Conservation (phyloP, 371 early-diverging fungal genomes). For the Rhizomucor pusillus region DNA sequence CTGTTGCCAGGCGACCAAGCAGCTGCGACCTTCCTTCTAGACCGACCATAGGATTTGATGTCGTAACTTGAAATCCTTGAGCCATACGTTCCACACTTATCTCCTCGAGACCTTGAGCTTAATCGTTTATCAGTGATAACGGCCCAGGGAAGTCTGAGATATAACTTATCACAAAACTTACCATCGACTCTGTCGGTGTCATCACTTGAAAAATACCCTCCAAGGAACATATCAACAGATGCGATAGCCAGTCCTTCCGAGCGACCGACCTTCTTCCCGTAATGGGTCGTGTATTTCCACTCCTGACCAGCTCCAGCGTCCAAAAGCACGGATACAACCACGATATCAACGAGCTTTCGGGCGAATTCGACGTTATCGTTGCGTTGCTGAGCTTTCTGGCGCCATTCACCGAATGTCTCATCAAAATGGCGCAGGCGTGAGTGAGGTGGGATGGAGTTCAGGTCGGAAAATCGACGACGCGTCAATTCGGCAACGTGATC, state of each 20-base stretch:
- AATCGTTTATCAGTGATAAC: not conserved
- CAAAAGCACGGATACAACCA: constrained; percentile 86
- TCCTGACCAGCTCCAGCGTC: constrained; percentile 91
- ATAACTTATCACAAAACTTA: constrained; percentile 20
- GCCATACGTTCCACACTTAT: constrained; percentile 62
- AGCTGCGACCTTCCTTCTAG: constrained; percentile 75
- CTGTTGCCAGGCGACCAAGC: constrained; percentile 66
- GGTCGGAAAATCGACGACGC: constrained; percentile 64
- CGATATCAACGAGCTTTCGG: constrained; percentile 78
- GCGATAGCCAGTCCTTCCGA: constrained; percentile 92
- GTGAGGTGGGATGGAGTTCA: constrained; percentile 78
- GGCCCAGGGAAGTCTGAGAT: not conserved
- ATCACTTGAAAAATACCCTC: constrained; percentile 72
- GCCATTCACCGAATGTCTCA: constrained; percentile 49
- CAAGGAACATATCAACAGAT: constrained; percentile 81
- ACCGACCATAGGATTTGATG: constrained; percentile 80
- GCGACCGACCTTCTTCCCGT: constrained; percentile 49
- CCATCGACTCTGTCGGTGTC: constrained; percentile 72
- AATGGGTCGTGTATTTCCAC: constrained; percentile 68
- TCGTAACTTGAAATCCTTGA: constrained; percentile 78
- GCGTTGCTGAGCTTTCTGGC: constrained; percentile 21
- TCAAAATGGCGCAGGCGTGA: constrained; percentile 88
- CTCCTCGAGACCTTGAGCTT: constrained; percentile 54
- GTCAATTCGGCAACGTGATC: constrained; percentile 68
- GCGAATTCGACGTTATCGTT: constrained; percentile 55